Conservation (phyloP, 2,329 filamentous ascomycete genomes). For the Dactylellina sp. region DNA sequence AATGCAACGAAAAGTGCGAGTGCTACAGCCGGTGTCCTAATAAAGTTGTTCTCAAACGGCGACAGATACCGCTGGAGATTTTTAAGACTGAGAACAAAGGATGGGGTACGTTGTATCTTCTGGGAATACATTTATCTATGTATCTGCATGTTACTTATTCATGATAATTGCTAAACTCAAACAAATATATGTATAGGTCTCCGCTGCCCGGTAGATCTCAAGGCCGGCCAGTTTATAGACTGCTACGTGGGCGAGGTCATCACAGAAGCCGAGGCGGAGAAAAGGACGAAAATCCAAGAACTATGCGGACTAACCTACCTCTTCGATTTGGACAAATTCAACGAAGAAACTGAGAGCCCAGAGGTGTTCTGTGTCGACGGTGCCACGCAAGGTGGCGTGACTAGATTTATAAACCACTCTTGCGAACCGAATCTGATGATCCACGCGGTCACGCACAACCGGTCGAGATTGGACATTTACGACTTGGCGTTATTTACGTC, state of each 20-base stretch:
- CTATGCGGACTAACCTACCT: slow-evolving; percentile 81
- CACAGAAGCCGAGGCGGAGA: slow-evolving; percentile 73
- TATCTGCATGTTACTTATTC: background rate
- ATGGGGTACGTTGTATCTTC: slow-evolving; percentile 71
- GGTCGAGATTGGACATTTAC: slow-evolving; percentile 78
- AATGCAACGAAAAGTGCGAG: slow-evolving; percentile 78
- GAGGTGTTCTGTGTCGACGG: slow-evolving; percentile 70
- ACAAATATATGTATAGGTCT: slow-evolving; percentile 68
- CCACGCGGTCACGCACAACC: slow-evolving; percentile 82
- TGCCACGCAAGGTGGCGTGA: slow-evolving; percentile 81
- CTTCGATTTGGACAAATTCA: slow-evolving; percentile 85
- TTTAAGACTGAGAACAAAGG: slow-evolving; percentile 80
- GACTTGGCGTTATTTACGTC: slow-evolving; percentile 81
- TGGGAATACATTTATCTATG: background rate
- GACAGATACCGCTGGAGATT: slow-evolving; percentile 78
- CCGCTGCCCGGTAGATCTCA: slow-evolving; percentile 73
- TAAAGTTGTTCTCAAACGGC: slow-evolving; percentile 79
- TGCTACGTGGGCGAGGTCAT: slow-evolving; percentile 80
- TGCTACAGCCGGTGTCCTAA: slow-evolving; percentile 77
- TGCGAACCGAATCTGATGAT: slow-evolving; percentile 83
- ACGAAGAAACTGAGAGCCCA: slow-evolving; percentile 63
- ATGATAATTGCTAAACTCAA: background rate
- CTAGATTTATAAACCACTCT: slow-evolving; percentile 84
- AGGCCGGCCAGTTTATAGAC: slow-evolving; percentile 81
- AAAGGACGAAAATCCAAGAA: slow-evolving; percentile 71